phyloP scores from a whole-genome alignment of 2,329 filamentous ascomycete genomes.

The Alternaria sp. region DNA sequence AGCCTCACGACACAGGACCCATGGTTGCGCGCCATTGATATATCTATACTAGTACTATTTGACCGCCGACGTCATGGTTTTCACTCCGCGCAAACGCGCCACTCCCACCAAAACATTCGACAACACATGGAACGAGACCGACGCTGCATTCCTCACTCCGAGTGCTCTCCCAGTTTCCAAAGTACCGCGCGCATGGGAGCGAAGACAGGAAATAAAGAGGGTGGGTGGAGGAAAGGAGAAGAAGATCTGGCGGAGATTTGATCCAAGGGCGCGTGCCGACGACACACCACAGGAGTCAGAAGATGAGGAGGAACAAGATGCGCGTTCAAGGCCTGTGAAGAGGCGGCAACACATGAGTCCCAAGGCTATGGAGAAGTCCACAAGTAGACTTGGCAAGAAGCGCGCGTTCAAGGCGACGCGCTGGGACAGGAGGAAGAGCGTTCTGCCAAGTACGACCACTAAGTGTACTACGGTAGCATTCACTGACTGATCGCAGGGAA shows the following conservation, averaged over 20 bases:
- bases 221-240: slow-evolving; percentile 49
- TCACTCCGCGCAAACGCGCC: slow-evolving; percentile 44
- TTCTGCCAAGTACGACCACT: slow-evolving; percentile 41
- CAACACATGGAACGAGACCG: slow-evolving; percentile 53
- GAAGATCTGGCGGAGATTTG: slow-evolving; percentile 60
- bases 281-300: slow-evolving; percentile 26
- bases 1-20: slow-evolving; percentile 8
- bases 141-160: slow-evolving; percentile 54
- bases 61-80: slow-evolving; percentile 32
- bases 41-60: neutral
- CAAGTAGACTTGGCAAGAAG: slow-evolving; percentile 31
- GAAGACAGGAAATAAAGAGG: slow-evolving; percentile 55
- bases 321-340: slow-evolving; percentile 56
- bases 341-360: slow-evolving; percentile 53
- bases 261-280: slow-evolving; percentile 39
- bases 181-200: slow-evolving; percentile 60
- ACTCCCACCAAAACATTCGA: slow-evolving; percentile 38
- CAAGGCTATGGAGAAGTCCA: slow-evolving; percentile 41
- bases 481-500: slow-evolving; percentile 41
- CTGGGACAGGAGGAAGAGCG: slow-evolving; percentile 49
- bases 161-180: slow-evolving; percentile 53
- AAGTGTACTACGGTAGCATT: neutral
- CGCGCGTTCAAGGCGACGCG: slow-evolving; percentile 48
- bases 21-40: slow-evolving; percentile 15
- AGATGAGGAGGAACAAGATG: slow-evolving; percentile 38